Base-by-base conservation (phyloP, 108 stramenopile genomes). In the Discostella stelligeroides region DNA sequence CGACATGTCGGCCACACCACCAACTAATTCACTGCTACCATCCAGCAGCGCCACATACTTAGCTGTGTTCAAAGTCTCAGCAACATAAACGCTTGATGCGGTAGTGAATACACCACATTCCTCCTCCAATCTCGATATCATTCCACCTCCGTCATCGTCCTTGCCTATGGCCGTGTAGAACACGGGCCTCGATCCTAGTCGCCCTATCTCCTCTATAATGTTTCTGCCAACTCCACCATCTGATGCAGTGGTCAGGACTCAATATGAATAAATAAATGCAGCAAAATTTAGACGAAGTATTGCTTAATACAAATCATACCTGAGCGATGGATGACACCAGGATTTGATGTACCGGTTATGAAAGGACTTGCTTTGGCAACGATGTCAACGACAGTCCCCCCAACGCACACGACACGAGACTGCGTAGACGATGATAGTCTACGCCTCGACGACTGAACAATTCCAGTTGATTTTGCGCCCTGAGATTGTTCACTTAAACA, bases 1-100 rank as follows among this genome's bases (percentile, higher is more conserved):
- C 40, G 64, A 65, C 91, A 93, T 95, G 63, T 96, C 95, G 20
- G 97, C 95, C 46, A 97, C 74, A 7, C 89, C 94, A 13, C 84
- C 81, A 39, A 90, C 68, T 37, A 97, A 63, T 46, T 92, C 90
- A 14, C 88, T 88, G 10, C 61, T 47, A 37, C 49, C 60, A 41
- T 95, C 84, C 28, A 91, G 51, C 14, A 95, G 64, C 13, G 92
- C 94, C 58, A 83, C 51, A 72, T 96, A 97, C 20, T 83, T 79
- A 12, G 95, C 90, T 12, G 97, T 92, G 18, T 58, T 66, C 12
- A 60, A 55, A 34, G 51, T 45, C 37, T 54, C 40, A 21, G 77
- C 71, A 25, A 77, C 27, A 13, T 75, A 10, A 1, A 81, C 54
- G 39, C 66, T 63, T 41, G 49, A 61, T 42, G 46, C 13, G 14